These are phyloP conservation scores for Chaetomium sp. DNA, from an alignment of 2,329 filamentous ascomycete species.

Conservation along the genomic window DNA sequence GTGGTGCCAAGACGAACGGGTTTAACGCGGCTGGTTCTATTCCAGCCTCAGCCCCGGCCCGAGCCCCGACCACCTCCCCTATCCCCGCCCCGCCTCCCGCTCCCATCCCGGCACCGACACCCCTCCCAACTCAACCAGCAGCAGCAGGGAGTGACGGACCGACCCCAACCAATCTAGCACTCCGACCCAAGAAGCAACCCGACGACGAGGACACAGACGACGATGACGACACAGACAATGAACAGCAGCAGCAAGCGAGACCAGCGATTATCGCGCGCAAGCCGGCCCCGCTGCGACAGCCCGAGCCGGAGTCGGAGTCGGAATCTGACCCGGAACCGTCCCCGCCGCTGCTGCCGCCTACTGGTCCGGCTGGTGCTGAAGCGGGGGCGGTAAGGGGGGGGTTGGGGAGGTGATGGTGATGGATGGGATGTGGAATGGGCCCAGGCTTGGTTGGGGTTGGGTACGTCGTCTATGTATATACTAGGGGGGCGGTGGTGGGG, in stretches of 20 bases:
- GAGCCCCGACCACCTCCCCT: neutral
- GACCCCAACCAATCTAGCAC: neutral
- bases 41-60: neutral
- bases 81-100: neutral
- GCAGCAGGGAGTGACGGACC: neutral
- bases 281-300: neutral
- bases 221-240: neutral
- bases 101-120: neutral
- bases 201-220: neutral
- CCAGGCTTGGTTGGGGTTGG: too few relatives aligned
- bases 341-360: neutral
- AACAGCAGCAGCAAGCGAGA: neutral
- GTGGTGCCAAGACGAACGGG: neutral
- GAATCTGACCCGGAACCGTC: conserved; percentile 1
- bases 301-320: neutral
- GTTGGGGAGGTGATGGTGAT: conserved; percentile 16
- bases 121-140: neutral
- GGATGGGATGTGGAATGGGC: too few relatives aligned
- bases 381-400: conserved; percentile 22
- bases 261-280: neutral
- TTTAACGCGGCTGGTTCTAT: neutral
- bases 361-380: conserved; percentile 13
- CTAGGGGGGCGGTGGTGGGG: neutral
- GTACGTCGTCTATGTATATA: too few relatives aligned
- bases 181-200: neutral